phyloP scores from a whole-genome alignment of 1,139 yeast species.

The Kodamaea plutei region DNA sequence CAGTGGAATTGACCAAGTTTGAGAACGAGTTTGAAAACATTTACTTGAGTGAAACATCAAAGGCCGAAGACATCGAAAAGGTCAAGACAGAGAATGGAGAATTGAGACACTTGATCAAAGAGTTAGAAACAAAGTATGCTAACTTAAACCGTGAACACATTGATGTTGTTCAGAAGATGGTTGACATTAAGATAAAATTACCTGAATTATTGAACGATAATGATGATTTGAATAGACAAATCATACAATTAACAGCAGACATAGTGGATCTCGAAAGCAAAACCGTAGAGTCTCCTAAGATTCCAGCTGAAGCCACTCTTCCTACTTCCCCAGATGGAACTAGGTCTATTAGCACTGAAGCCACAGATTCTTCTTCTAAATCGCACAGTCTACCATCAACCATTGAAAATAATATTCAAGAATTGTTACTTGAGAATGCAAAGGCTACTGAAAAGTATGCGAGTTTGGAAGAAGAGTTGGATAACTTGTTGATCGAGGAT shows the following conservation, averaged over 20 bases:
- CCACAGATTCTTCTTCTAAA: conserved; percentile 12
- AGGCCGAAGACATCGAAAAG: conserved; percentile 65
- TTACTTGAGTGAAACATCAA: conserved; percentile 61
- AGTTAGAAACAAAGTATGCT: conserved; percentile 67
- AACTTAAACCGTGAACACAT: conserved; percentile 73
- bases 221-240: conserved; percentile 63
- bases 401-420: conserved; percentile 46
- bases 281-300: conserved; percentile 15
- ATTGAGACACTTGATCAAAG: conserved; percentile 68
- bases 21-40: conserved; percentile 73
- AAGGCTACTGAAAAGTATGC: conserved; percentile 56
- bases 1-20: conserved; percentile 65
- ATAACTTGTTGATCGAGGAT: conserved; percentile 26
- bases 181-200: conserved; percentile 36
- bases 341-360: conserved; percentile 3
- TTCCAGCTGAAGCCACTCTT: conserved; percentile 11
- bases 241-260: conserved; percentile 51
- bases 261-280: conserved; percentile 49
- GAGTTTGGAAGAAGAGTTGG: conserved; percentile 46
- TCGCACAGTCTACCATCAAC: conserved; percentile 35
- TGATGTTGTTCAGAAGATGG: conserved; percentile 39
- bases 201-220: conserved; percentile 68
- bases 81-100: conserved; percentile 65
- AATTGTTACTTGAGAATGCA: conserved; percentile 48
- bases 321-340: conserved; percentile 6